These are phyloP conservation scores for Tetradesmus lagerheimii DNA, from an alignment of 139 green algal genomes.

Conservation along the genomic window DNA sequence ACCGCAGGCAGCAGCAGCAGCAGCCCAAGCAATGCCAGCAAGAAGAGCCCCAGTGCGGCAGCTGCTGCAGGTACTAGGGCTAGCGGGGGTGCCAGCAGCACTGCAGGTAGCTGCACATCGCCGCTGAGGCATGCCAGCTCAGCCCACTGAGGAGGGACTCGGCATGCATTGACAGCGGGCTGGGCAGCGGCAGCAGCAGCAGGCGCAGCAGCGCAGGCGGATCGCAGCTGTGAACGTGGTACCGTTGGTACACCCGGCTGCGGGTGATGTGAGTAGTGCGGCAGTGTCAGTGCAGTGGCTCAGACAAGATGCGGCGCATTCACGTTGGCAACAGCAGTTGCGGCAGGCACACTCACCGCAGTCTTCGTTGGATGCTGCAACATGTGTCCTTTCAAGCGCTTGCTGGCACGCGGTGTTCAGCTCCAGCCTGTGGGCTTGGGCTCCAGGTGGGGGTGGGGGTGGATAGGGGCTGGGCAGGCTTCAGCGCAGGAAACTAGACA, in stretches of 20 bases:
- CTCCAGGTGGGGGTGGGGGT: no score
- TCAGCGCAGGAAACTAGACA: no score
- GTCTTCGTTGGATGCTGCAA: no score
- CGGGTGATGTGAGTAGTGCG: no score
- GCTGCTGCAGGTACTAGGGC: not conserved
- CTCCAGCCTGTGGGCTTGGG: no score
- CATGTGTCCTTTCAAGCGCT: no score
- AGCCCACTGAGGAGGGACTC: conserved; percentile 11
- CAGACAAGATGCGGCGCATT: no score
- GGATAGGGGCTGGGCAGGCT: no score
- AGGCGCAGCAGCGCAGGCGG: not conserved
- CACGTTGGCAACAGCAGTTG: no score
- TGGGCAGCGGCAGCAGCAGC: not conserved
- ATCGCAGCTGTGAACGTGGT: not conserved
- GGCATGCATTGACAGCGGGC: not conserved
- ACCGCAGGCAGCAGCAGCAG: not conserved
- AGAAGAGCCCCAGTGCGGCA: not conserved
- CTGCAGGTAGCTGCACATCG: not conserved
- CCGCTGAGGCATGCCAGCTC: not conserved
- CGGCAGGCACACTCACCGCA: no score
- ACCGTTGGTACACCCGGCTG: no score
- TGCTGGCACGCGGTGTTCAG: no score
- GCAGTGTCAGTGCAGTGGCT: not conserved
- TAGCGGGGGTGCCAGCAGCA: not conserved
- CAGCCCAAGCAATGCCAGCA: not conserved